Percentiles rank a stretch among this genome's conserved stretches.
Conservation (phyloP, 208 protist species). For the Trypanosoma congolense region DNA sequence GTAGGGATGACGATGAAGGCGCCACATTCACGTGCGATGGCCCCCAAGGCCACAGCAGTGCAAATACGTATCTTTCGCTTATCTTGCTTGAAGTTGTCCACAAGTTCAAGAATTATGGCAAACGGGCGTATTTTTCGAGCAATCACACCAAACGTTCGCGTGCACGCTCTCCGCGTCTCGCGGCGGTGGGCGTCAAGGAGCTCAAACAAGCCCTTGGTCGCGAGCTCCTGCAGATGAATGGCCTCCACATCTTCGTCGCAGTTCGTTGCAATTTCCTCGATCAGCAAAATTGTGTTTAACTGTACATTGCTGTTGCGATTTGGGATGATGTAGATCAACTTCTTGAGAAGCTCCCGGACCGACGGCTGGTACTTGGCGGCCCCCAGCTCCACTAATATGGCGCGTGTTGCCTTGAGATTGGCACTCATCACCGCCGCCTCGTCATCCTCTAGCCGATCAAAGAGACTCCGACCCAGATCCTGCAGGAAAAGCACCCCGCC, state of each 20-base stretch:
- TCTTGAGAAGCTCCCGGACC: conserved; percentile 96
- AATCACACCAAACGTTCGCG: conserved; percentile 99
- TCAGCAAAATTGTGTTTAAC: conserved; percentile 96
- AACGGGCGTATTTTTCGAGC: conserved; percentile 98
- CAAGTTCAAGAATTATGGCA: conserved; percentile 97
- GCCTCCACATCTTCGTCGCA: conserved; percentile 76
- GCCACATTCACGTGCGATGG: conserved; percentile 98
- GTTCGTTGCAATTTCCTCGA: conserved; percentile 95
- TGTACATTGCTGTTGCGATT: conserved; percentile 98
- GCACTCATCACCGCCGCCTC: conserved; percentile 96
- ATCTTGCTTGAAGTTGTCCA: conserved; percentile 99
- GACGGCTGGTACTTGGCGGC: conserved; percentile 95
- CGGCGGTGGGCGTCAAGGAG: conserved; percentile 98
- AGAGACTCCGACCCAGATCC: conserved; percentile 95
- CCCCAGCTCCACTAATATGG: conserved; percentile 96
- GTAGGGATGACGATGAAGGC: conserved; percentile 98
- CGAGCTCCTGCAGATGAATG: conserved; percentile 94
- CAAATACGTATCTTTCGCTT: conserved; percentile 99
- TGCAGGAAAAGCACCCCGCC: conserved; percentile 92
- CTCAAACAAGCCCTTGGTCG: conserved; percentile 99
- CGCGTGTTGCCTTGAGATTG: conserved; percentile 95
- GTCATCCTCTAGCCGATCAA: conserved; percentile 97
- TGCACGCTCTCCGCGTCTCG: conserved; percentile 92
- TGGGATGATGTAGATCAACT: conserved; percentile 98
- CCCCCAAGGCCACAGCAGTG: conserved; percentile 99